Evolutionary conservation across 2,329 filamentous ascomycete species (phyloP).

Genomic region (Cladosporium sp.): DNA sequence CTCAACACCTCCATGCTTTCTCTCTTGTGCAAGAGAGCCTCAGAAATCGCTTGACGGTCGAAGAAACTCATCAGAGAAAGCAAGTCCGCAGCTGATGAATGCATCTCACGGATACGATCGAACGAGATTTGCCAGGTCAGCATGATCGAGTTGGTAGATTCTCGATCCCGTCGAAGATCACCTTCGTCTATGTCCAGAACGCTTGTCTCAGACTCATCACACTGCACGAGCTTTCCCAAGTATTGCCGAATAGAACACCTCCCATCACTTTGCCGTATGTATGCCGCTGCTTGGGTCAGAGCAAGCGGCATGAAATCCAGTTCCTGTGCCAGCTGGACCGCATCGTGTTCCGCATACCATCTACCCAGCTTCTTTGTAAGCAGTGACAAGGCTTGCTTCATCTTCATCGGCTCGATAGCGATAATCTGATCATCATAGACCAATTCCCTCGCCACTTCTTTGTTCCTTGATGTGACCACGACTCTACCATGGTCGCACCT

Average conservation of each 20-base stretch:
- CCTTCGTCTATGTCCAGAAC: conserved; percentile 2
- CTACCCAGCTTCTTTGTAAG: background rate
- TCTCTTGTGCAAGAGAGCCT: background rate
- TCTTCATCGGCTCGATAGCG: background rate
- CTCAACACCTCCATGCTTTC: background rate
- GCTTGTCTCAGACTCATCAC: conserved; percentile 25
- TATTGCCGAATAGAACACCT: conserved; percentile 36
- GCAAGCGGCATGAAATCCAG: conserved; percentile 35
- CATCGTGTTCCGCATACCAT: background rate
- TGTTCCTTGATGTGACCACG: background rate
- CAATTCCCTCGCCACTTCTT: background rate
- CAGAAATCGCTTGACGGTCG: conserved; percentile 27
- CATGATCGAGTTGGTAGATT: conserved; percentile 18
- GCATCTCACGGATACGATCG: conserved; percentile 15
- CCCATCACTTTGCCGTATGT: conserved; percentile 27
- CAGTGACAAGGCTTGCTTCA: background rate
- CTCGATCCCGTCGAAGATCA: conserved; percentile 15
- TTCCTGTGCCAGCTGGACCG: background rate
- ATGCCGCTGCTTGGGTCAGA: conserved; percentile 32
- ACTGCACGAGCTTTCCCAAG: conserved; percentile 30
- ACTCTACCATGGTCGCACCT: background rate
- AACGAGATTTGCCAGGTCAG: conserved; percentile 24
- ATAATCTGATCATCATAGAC: background rate
- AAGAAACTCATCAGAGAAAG: conserved; percentile 48
- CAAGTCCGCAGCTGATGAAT: conserved; percentile 36